Percentiles rank a stretch among this genome's conserved stretches.
phyloP scores from a whole-genome alignment of 2,329 filamentous ascomycete species.

The Trichoderma atrobrunneum region DNA sequence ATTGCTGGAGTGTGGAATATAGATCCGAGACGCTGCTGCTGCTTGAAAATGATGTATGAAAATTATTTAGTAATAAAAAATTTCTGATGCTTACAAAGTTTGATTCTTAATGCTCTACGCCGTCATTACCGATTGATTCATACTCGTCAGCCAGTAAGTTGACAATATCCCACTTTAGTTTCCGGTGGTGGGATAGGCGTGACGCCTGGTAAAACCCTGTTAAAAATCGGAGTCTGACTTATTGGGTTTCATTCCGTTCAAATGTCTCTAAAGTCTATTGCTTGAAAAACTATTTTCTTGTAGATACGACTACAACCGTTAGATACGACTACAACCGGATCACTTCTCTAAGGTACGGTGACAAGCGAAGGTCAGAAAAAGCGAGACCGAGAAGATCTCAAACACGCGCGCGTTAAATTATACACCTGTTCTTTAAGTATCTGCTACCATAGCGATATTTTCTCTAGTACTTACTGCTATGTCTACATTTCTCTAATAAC shows the following conservation, averaged over 20 bases:
- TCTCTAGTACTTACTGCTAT: too few species aligned
- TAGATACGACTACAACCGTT: not conserved
- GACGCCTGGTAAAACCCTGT: not conserved
- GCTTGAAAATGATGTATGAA: not conserved
- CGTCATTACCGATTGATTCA: not conserved
- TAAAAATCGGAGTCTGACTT: not conserved
- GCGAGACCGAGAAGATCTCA: too few species aligned
- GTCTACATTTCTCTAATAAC: too few species aligned
- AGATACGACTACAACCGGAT: not conserved
- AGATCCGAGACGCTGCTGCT: not conserved
- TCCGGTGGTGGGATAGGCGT: not conserved
- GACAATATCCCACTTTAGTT: not conserved
- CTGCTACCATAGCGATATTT: too few species aligned
- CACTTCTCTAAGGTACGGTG: not conserved
- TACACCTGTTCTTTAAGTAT: too few species aligned
- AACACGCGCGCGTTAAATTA: too few species aligned
- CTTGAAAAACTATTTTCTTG: not conserved
- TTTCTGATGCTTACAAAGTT: not conserved
- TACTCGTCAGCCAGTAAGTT: not conserved
- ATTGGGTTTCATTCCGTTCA: not conserved
- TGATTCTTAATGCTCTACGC: not conserved
- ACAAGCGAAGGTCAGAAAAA: too few species aligned
- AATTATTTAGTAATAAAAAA: not conserved
- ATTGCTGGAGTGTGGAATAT: not conserved
- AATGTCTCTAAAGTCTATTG: not conserved